These are phyloP conservation scores for Fusarium multiceps DNA, from an alignment of 2,329 filamentous ascomycete genomes.

Conservation along the genomic window DNA sequence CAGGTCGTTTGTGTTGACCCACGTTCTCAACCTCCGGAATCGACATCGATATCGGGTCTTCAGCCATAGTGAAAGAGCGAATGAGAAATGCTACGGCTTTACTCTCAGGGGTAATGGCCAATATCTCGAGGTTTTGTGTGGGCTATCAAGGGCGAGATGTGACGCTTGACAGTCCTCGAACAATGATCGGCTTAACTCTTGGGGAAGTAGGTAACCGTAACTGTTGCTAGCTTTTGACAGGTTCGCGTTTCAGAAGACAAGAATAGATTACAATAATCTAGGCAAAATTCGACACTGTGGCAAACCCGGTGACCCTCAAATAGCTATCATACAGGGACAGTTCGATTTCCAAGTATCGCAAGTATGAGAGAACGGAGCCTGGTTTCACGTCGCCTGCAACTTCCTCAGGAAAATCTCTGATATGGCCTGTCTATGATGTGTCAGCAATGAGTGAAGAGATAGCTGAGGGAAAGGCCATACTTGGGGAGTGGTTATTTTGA, in stretches of 20 bases:
- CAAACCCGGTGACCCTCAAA: background rate
- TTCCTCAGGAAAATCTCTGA: background rate
- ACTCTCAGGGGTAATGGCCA: background rate
- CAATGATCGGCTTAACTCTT: background rate
- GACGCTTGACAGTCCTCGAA: background rate
- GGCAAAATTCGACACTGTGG: background rate
- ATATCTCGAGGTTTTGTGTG: background rate
- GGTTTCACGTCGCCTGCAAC: background rate
- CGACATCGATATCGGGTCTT: conserved; percentile 29
- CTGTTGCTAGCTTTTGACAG: background rate
- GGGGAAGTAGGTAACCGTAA: background rate
- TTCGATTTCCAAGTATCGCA: background rate
- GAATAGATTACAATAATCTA: background rate
- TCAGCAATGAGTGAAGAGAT: background rate
- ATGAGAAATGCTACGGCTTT: background rate
- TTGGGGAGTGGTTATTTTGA: background rate
- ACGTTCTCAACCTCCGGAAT: conserved; percentile 37
- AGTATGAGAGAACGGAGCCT: background rate
- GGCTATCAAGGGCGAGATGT: background rate
- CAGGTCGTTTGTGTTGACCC: background rate
- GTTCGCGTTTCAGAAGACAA: background rate
- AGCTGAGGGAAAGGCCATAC: background rate
- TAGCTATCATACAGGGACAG: background rate
- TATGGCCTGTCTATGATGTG: background rate
- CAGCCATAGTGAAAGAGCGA: conserved; percentile 18